Evolutionary conservation across 176 grass and related monocot species (phyloP), one percentile per base, ranked within the genome.

Genomic region (Oryza australiensis): DNA sequence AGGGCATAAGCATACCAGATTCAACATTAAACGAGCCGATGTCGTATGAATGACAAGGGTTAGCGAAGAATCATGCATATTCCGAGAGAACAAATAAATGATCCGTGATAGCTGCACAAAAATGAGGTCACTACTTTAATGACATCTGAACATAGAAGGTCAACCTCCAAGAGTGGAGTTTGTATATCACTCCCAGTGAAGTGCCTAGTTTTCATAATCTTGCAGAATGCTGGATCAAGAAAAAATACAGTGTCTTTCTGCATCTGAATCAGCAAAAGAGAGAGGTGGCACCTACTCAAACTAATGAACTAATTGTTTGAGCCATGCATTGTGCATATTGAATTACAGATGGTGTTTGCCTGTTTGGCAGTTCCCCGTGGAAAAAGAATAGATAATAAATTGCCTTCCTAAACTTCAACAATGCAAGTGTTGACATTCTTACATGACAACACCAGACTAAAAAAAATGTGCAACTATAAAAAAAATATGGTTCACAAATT

Each of bases 21-120:
- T 99, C 59, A 99, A 91, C 96, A 99, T 94, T 32, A 99, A 86
- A 14, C 96, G 96, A 69, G 93, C 96, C 88, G 90, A 99, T 35
- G 96, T 99, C 46, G 96, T 99, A 74, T 99, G 96, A 75, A 99
- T 95, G 72, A 94, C 87, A 33, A 99, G 86, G 67, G 91, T 95
- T 83, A 99, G 87, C 8, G 96, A 99, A 67, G 96, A 95, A 91
- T 99, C 96, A 22, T 99, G 96, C 93, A 99, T 95, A 88, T 95
- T 99, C 86, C 96, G 86, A 79, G 96, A 99, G 83, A 99, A 99
- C 42, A 99, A 79, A 88, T 99, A 99, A 55, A 95, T 95, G 81
- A 99, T 95, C 76, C 96, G 85, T 82, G 96, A 99, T 62, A 99
- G 66, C 96, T 99, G 90, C 89, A 91, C 34, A 88, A 82, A 76